Evolutionary conservation across 441 rosid genomes (phyloP), one percentile per base, ranked within the genome.

Genomic region (Kokia cookei): DNA sequence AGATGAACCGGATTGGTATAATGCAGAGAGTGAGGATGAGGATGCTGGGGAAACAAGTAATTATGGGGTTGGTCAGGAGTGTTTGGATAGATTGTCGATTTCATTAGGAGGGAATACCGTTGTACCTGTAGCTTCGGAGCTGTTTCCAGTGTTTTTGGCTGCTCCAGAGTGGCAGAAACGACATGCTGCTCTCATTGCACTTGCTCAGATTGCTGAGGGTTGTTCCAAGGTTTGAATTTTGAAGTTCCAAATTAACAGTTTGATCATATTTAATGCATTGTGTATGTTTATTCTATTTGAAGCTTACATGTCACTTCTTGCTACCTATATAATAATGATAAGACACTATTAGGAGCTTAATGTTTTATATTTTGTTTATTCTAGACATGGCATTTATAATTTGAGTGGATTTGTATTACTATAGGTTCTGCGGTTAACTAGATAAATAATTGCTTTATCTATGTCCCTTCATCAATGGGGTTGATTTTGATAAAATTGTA

Each of bases 61-160:
- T 79, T 85, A 83, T 53, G 81, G 81, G n/a, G 78, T 85, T 54
- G 88, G 85, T 47, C 88, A 83, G 78, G 88, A 85, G 78, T 83
- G 86, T 74, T 79, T 85, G 75, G 88, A 85, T 61, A 79, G 88
- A 71, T 65, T 81, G 68, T 67, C 86, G 0, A 80, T 85, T 72
- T 77, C 86, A 22, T 76, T 79, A 74, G 84, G 90, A 65, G 84
- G 87, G 19, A 79, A 80, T 72, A 80, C 84, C 0, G 75, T 84
- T 78, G 13, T 84, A 65, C 85, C 84, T 48, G 83, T 71, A 26
- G 85, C 85, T 65, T 84, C 80, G 0, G 79, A 80, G 74, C 65
- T 76, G 73, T 76, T 85, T 40, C 77, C 82, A 0, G 79, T 73
- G 26, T 80, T 79, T 43, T 80, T 81, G 71, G 78, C 86, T n/a